Evolutionary conservation across 2,329 filamentous ascomycete species (phyloP), one percentile per base, ranked within the genome.

Genomic region (Trichoderma oligosporum): DNA sequence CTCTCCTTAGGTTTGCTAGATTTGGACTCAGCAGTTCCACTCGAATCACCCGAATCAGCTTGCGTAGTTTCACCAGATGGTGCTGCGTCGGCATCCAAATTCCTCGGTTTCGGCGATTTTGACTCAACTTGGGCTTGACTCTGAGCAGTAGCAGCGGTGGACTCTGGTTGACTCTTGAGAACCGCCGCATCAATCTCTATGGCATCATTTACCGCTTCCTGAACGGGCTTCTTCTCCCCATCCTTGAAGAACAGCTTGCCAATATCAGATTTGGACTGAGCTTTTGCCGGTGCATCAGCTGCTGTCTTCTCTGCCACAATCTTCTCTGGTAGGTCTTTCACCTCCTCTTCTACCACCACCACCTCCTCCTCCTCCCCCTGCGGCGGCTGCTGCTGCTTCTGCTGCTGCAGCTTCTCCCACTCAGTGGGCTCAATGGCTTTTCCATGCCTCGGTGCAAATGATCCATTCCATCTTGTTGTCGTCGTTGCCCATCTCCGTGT

Each of bases 361-460:
- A n/a, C n/a, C n/a, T n/a, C n/a, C 31, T 24, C 29, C 24, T 42
- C 38, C 27, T 56, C 39, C 14, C 45, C 45, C 25, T 39, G 49
- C 22, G 31, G 31, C 25, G 49, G 9, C 47, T 59, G 57, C 6
- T 53, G 61, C 22, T 39, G 33, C 46, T 53, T 59, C 56, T 64
- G 61, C 27, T 57, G 46, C 41, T 64, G 56, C 49, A 63, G 63
- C 44, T 61, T 62, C 22, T 65, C 64, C 58, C 66, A 63, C 29
- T 73, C 67, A 5, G 73, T 65, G 9, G 82, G 83, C 64, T 84
- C 82, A 35, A 86, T 77, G 2, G 79, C 84, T 63, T 82, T 86
- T 42, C 84, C 84, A 66, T 83, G 81, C 52, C 84, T 73, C 54
- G 76, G 75, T 44, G 79, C 76, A 64, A 83, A 82, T 64, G 59